phyloP scores from a whole-genome alignment of 2,329 filamentous ascomycete species.

The Madurella mycetomatis region DNA sequence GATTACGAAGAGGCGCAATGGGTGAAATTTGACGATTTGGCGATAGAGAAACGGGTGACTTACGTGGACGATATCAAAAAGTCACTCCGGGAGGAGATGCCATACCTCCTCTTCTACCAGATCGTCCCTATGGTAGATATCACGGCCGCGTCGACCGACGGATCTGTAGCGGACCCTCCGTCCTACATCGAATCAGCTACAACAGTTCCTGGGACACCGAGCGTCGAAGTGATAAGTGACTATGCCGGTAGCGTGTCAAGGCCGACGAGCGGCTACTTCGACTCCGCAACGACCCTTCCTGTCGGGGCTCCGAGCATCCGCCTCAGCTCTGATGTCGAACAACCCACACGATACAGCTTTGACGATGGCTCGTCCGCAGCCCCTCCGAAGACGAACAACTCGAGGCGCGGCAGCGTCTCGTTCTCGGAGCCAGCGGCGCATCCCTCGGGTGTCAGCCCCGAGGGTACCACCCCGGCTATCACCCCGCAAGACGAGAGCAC shows the following conservation, averaged over 20 bases:
- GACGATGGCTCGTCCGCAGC: conserved; percentile 37
- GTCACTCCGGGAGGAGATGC: conserved; percentile 79
- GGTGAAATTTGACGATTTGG: conserved; percentile 91
- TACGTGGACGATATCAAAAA: conserved; percentile 73
- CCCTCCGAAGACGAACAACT: conserved; percentile 31
- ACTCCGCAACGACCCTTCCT: conserved; percentile 34
- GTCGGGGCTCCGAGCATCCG: conserved; percentile 46
- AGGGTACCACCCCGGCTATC: conserved; percentile 35
- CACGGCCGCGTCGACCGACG: conserved; percentile 43
- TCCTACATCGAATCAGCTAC: conserved; percentile 53
- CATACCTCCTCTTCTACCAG: conserved; percentile 93
- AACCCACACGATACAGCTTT: conserved; percentile 44
- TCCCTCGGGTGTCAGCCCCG: conserved; percentile 37
- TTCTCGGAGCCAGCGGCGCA: conserved; percentile 40
- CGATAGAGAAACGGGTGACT: conserved; percentile 60
- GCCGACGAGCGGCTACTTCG: conserved; percentile 44
- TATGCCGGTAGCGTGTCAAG: conserved; percentile 30
- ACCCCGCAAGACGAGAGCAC: conserved; percentile 51
- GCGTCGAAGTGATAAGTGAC: conserved; percentile 26
- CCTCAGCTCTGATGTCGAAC: conserved; percentile 52
- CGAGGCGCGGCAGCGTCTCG: conserved; percentile 48
- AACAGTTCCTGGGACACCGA: conserved; percentile 31
- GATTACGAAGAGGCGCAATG: conserved; percentile 71
- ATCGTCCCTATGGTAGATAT: conserved; percentile 81
- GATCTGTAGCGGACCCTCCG: conserved; percentile 49